phyloP scores from a whole-genome alignment of 2,329 filamentous ascomycete genomes.

The Parastagonospora avenae region DNA sequence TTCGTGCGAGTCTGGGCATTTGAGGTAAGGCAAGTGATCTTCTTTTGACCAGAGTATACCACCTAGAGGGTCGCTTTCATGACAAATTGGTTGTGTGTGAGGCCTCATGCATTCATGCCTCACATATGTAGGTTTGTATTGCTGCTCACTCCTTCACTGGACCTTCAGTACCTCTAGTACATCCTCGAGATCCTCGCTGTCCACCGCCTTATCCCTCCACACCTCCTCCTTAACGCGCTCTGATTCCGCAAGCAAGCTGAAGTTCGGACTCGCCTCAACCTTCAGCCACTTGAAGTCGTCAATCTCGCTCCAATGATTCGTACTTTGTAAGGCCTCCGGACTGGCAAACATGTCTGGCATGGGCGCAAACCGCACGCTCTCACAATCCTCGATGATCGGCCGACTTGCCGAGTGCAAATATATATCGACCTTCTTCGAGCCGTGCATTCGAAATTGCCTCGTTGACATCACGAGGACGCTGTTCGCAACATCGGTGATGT shows the following conservation, averaged over 20 bases:
- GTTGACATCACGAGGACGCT: conserved; percentile 75
- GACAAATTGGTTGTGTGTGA: too few species aligned
- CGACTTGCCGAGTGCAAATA: conserved; percentile 82
- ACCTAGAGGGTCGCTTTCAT: too few species aligned
- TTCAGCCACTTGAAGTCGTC: conserved; percentile 99
- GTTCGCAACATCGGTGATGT: conserved; percentile 76
- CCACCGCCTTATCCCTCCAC: conserved; percentile 62
- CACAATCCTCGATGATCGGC: conserved; percentile 93
- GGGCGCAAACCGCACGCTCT: conserved; percentile 75
- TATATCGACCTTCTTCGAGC: conserved; percentile 78
- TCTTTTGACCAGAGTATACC: too few species aligned
- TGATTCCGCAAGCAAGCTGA: conserved; percentile 69
- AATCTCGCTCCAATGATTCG: conserved; percentile 84
- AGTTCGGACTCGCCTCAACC: conserved; percentile 84
- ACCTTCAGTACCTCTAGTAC: conserved; percentile 14
- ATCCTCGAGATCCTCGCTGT: conserved; percentile 16
- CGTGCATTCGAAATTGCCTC: conserved; percentile 92
- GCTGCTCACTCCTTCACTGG: not conserved
- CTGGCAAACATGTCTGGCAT: conserved; percentile 71
- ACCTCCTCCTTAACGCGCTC: conserved; percentile 65
- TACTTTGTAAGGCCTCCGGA: conserved; percentile 14
- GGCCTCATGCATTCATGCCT: too few species aligned
- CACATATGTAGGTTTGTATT: not conserved
- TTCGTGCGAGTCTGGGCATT: too few species aligned
- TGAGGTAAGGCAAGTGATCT: too few species aligned